Conservation (phyloP, 2,329 filamentous ascomycete species). For the Pseudogymnoascus sp. region DNA sequence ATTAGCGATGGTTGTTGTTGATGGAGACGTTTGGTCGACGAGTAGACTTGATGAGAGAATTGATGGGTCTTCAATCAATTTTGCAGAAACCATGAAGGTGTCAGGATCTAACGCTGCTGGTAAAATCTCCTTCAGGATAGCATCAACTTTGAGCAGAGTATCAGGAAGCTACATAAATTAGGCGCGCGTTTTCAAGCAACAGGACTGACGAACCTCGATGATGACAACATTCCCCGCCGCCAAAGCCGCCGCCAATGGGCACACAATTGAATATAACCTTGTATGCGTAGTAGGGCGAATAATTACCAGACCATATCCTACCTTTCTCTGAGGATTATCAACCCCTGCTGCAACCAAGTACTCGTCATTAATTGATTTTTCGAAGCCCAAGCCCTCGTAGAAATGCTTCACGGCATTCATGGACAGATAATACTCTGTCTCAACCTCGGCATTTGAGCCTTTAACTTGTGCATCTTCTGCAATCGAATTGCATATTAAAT, state of each 20-base stretch:
- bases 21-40: conserved; percentile 11
- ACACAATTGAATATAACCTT: conserved; percentile 37
- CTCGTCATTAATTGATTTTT: conserved; percentile 32
- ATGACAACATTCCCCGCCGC: conserved; percentile 43
- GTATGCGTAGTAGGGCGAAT: conserved; percentile 40
- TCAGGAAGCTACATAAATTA: conserved; percentile 12
- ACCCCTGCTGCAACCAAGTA: conserved; percentile 34
- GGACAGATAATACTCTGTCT: conserved; percentile 33
- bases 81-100: conserved; percentile 36
- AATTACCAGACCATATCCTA: conserved; percentile 35
- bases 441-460: conserved; percentile 30
- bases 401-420: conserved; percentile 32
- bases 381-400: conserved; percentile 32
- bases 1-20: not conserved
- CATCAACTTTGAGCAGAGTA: conserved; percentile 31
- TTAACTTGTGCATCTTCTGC: conserved; percentile 26
- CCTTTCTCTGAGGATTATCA: conserved; percentile 28
- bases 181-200: not conserved
- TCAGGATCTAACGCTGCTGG: conserved; percentile 36
- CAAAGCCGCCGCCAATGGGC: conserved; percentile 37
- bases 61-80: conserved; percentile 14
- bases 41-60: conserved; percentile 18
- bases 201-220: conserved; percentile 33
- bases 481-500: conserved; percentile 33
- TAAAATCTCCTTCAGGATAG: conserved; percentile 31